A percentile compares a stretch with the other conserved stretches of the same genome.
phyloP scores from a whole-genome alignment of 108 stramenopile genomes.

The Heterococcus sp. region DNA sequence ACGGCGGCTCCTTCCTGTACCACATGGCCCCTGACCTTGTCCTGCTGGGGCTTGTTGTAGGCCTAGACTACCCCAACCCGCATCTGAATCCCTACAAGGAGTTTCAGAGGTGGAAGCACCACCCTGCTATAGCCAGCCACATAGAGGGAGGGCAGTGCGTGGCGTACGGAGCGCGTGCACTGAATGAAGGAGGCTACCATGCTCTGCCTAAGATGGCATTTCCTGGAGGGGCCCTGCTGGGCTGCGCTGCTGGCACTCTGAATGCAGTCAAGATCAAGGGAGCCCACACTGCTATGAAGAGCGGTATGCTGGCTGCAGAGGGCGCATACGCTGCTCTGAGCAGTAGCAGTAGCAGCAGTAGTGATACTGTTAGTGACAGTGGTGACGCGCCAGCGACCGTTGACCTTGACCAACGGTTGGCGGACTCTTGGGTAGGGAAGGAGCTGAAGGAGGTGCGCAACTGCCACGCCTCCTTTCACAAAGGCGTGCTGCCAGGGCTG shows the following conservation, averaged over 20 bases:
- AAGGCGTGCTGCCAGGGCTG: slow-evolving; percentile 84
- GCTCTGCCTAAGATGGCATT: slow-evolving; percentile 91
- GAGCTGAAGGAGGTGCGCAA: slow-evolving; percentile 93
- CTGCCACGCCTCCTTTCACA: slow-evolving; percentile 89
- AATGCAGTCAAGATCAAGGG: slow-evolving; percentile 99
- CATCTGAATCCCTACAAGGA: slow-evolving; percentile 86
- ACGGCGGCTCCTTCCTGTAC: slow-evolving; percentile 94
- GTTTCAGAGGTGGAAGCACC: slow-evolving; percentile 97
- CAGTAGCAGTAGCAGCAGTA: not conserved
- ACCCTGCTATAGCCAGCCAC: slow-evolving; percentile 77
- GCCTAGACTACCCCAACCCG: slow-evolving; percentile 97
- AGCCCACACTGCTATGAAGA: slow-evolving; percentile 95
- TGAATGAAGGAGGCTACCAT: slow-evolving; percentile 96
- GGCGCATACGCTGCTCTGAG: not conserved
- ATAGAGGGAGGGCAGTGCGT: slow-evolving; percentile 91
- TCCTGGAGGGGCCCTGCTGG: slow-evolving; percentile 79
- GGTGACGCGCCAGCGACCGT: no score
- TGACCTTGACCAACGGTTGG: slow-evolving; percentile 55
- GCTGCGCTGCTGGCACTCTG: slow-evolving; percentile 93
- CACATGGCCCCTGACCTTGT: slow-evolving; percentile 84
- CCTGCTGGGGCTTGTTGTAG: slow-evolving; percentile 88
- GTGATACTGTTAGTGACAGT: not conserved
- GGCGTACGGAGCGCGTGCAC: slow-evolving; percentile 90
- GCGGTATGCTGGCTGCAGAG: slow-evolving; percentile 68
- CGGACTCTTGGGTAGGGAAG: slow-evolving; percentile 80